Base-by-base conservation (phyloP, 2,329 filamentous ascomycete genomes). In the Colletotrichum sansevieriae region DNA sequence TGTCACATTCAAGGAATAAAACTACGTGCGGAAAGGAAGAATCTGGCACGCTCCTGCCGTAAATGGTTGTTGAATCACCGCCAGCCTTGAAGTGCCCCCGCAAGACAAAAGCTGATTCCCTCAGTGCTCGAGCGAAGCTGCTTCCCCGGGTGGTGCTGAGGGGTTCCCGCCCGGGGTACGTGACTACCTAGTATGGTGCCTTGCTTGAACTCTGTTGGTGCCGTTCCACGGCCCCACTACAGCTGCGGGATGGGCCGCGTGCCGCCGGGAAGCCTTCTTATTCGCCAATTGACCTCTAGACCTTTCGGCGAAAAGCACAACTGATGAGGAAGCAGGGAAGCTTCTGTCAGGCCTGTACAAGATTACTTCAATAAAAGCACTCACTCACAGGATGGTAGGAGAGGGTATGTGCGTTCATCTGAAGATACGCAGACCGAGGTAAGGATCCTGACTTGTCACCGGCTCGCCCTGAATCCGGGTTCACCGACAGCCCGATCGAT, bases 211-310 rank as follows among this genome's bases (percentile, higher is more conserved):
- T 18, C 25, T 29, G 25, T 29, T 51, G 60, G 55, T 7, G 49
- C 46, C 25, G 15, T 46, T 68, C 29, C n/a, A 33, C 62, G 49
- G 56, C 37, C 44, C 55, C 47, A 15, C 49, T 13, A 1, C 6
- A 18, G 18, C 47, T 60, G 55, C 49, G 62, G 65, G 22, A 37
- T 1, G 33, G 13, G 47, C 55, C 25, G 62, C 55, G 65, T 68
- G 65, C 43, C 41, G 35, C 15, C 49, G 56, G 61, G 35, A 43
- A 51, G 62, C 39, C 41, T 22, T 25, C 46, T 61, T 18, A 68
- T 68, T 68, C 49, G 65, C 22, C 65, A 65, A 68, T 65, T 65
- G 39, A 25, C 5, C 22, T 49, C 60, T 12, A 52, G 25, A 60
- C 41, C 65, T 65, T 41, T 37, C 37, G 13, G 43, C 18, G 43